Evolutionary conservation across 345 rosid species (phyloP).

Genomic region (Eucalyptus tenuipes): DNA sequence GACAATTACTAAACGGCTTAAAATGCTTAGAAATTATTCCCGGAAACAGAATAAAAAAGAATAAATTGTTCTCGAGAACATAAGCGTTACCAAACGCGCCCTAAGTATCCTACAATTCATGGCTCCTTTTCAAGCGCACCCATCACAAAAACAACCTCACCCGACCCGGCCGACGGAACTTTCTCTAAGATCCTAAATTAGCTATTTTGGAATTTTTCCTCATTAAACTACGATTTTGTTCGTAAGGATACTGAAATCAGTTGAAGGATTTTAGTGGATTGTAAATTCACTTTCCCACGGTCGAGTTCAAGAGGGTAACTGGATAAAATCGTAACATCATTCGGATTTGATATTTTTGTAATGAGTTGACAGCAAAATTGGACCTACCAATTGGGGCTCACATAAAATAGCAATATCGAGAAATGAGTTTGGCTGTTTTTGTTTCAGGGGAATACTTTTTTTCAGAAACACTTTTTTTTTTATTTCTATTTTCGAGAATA

Average conservation of each 20-base stretch:
- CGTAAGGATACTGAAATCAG: neutral
- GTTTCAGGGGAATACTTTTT: fast-evolving
- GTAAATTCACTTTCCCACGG: neutral
- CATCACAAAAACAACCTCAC: neutral
- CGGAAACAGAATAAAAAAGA: no score
- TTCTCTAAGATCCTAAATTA: neutral
- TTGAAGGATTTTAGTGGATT: neutral
- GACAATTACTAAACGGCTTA: no score
- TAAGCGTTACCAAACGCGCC: no score
- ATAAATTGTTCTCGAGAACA: no score
- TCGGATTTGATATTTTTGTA: fast-evolving
- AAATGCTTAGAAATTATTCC: no score
- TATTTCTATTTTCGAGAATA: fast-evolving
- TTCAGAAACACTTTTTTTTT: fast-evolving
- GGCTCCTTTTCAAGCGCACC: neutral
- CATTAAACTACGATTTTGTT: neutral
- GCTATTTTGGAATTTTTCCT: neutral
- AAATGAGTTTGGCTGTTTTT: fast-evolving
- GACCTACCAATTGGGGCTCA: neutral
- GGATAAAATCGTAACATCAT: neutral
- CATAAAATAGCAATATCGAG: neutral
- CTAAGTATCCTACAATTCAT: neutral
- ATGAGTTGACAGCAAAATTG: neutral
- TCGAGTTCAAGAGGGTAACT: neutral
- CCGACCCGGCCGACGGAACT: neutral